These are phyloP conservation scores for Backusella liffmaniae DNA, from an alignment of 192 early-diverging fungal genomes.

Conservation along the genomic window DNA sequence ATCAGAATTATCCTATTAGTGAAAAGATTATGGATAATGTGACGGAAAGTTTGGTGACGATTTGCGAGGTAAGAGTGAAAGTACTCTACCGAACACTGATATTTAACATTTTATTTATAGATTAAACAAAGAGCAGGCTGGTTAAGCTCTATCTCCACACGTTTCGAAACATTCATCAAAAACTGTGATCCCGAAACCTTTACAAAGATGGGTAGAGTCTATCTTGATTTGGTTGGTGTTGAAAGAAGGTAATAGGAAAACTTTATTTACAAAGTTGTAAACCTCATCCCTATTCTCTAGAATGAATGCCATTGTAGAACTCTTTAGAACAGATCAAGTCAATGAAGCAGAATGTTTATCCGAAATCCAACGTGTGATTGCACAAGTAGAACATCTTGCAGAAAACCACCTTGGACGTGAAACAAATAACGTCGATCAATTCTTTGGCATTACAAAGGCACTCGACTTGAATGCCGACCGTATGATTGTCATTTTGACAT, in stretches of 20 bases:
- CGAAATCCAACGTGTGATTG: constrained; percentile 65
- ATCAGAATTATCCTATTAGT: constrained; percentile 51
- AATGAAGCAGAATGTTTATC: constrained; percentile 59
- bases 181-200: constrained; percentile 69
- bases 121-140: constrained; percentile 62
- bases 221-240: constrained; percentile 71
- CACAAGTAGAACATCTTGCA: constrained; percentile 63
- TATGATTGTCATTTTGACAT: constrained; percentile 56
- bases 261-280: too few species aligned
- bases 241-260: constrained; percentile 57
- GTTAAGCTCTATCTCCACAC: constrained; percentile 64
- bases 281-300: constrained; percentile 12
- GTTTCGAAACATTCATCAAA: constrained; percentile 67
- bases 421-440: constrained; percentile 47
- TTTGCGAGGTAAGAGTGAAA: constrained; percentile 42
- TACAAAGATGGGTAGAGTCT: constrained; percentile 64
- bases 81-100: too few species aligned
- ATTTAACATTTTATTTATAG: constrained; percentile 14
- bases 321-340: constrained; percentile 76
- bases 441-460: constrained; percentile 43
- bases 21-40: constrained; percentile 56
- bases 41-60: constrained; percentile 49
- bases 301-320: constrained; percentile 69
- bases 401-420: constrained; percentile 55
- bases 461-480: constrained; percentile 66